phyloP scores from a whole-genome alignment of 2,329 filamentous ascomycete genomes.

The Fusarium siculi region DNA sequence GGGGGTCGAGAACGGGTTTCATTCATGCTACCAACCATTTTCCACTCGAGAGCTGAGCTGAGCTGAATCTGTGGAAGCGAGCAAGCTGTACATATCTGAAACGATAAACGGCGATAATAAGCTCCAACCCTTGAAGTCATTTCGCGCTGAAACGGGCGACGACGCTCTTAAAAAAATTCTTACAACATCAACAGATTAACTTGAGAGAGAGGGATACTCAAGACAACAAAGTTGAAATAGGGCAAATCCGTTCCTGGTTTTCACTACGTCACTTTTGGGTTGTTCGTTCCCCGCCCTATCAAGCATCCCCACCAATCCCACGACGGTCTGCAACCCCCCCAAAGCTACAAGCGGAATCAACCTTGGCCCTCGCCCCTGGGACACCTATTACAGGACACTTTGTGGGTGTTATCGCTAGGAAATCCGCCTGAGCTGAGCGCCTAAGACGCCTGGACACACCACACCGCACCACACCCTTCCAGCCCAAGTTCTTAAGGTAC shows the following conservation, averaged over 20 bases:
- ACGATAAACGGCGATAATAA: constrained; percentile 12
- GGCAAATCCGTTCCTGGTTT: constrained; percentile 8
- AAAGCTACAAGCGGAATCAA: neutral
- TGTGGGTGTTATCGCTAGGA: constrained; percentile 25
- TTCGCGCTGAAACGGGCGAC: neutral
- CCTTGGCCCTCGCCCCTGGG: constrained; percentile 8
- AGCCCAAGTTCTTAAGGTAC: neutral
- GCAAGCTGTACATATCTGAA: neutral
- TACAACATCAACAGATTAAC: neutral
- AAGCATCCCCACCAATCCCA: constrained; percentile 24
- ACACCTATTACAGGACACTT: constrained; percentile 18
- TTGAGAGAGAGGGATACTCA: neutral
- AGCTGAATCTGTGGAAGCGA: constrained; percentile 11
- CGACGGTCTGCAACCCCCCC: neutral
- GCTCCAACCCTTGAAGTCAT: neutral
- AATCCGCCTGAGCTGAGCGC: constrained; percentile 31
- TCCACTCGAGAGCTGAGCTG: neutral
- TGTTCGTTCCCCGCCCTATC: constrained; percentile 24
- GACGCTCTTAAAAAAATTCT: neutral
- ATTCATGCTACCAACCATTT: constrained; percentile 11
- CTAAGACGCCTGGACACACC: constrained; percentile 3
- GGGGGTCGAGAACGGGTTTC: constrained; percentile 16
- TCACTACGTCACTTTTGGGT: constrained; percentile 29
- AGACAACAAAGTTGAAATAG: neutral
- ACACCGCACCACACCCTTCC: neutral